phyloP scores from a whole-genome alignment of 2,329 filamentous ascomycete genomes.

The Samsoniella hepiali region DNA sequence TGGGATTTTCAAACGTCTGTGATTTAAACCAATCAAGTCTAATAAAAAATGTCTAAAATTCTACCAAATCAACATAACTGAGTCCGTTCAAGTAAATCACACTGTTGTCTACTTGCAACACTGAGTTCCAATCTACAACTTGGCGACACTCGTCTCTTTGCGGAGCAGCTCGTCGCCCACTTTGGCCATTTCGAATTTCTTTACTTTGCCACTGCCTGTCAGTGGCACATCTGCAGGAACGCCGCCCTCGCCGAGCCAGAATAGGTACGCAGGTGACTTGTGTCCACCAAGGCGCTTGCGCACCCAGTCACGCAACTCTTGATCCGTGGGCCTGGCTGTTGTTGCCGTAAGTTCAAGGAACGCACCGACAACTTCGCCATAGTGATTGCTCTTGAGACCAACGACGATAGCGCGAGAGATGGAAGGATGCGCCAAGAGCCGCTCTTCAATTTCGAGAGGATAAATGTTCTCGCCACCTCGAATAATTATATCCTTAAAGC shows the following conservation, averaged over 20 bases:
- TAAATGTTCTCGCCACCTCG: slow-evolving; percentile 72
- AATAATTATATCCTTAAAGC: slow-evolving; percentile 79
- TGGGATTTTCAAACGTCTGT: not conserved
- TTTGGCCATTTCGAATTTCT: slow-evolving; percentile 62
- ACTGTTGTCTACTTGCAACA: not conserved
- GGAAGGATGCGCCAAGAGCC: slow-evolving; percentile 61
- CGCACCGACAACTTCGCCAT: slow-evolving; percentile 69
- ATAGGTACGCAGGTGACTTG: slow-evolving; percentile 70
- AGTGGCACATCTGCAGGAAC: slow-evolving; percentile 56
- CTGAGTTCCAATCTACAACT: slow-evolving; percentile 35
- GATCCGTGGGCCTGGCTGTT: slow-evolving; percentile 41
- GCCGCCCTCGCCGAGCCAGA: slow-evolving; percentile 66
- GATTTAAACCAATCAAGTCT: not conserved
- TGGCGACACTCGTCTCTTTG: slow-evolving; percentile 44
- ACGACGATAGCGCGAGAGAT: slow-evolving; percentile 66
- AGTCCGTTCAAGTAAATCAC: not conserved
- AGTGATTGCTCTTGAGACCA: slow-evolving; percentile 65
- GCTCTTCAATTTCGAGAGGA: slow-evolving; percentile 72
- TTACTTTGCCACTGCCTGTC: slow-evolving; percentile 70
- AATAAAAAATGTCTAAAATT: not conserved
- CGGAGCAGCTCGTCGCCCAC: slow-evolving; percentile 53
- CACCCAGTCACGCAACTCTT: slow-evolving; percentile 61
- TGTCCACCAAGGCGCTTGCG: slow-evolving; percentile 59
- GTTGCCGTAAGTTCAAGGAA: slow-evolving; percentile 50
- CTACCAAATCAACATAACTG: not conserved